Evolutionary conservation across 768 basidiomycete genomes (phyloP), one percentile per base, ranked within the genome.

Genomic region (Auricularia sp.): DNA sequence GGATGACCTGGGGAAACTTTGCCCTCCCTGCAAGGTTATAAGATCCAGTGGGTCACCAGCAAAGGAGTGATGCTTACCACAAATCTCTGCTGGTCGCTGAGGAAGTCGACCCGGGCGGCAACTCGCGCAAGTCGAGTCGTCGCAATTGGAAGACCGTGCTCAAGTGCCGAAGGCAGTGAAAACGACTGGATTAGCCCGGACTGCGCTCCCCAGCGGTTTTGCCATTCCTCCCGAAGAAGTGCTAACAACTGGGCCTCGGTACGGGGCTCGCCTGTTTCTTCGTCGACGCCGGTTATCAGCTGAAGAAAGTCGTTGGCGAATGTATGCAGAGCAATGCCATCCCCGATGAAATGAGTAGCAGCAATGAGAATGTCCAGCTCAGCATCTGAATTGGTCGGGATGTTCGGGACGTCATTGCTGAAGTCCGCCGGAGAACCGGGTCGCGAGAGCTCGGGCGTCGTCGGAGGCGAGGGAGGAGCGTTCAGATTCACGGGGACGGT

Each of bases 261-360:
- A 35, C 34, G 54, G 37, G 35, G 24, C 7, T 66, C 37, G 33
- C 63, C 65, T 58, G 39, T 63, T 34, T 66, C 67, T 3, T 64
- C 56, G 56, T 59, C 56, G 8, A 14, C 67, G 0, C 82, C 85
- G 13, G 70, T 67, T 47, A 92, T 76, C 3, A 93, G 76, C 18
- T 76, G 73, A 72, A 92, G 88, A 71, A 93, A 85, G 68, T 92
- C 89, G 72, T 91, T 90, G 33, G 88, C 89, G 67, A 88, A 89
- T 66, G 83, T 80, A 74, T 93, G 90, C 18, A 93, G 79, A 1
- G 90, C 88, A 86, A 92, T 92, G 24, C 92, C 92, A 71, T 94
- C 92, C 21, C 90, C 91, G 59, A 93, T 73, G 73, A 88, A 93
- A 72, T 94, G 92, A 6, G 88, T 83, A 3, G 88, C 86, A 68